Base-by-base conservation (phyloP, 495 filamentous ascomycete species). In the Talaromyces liani region DNA sequence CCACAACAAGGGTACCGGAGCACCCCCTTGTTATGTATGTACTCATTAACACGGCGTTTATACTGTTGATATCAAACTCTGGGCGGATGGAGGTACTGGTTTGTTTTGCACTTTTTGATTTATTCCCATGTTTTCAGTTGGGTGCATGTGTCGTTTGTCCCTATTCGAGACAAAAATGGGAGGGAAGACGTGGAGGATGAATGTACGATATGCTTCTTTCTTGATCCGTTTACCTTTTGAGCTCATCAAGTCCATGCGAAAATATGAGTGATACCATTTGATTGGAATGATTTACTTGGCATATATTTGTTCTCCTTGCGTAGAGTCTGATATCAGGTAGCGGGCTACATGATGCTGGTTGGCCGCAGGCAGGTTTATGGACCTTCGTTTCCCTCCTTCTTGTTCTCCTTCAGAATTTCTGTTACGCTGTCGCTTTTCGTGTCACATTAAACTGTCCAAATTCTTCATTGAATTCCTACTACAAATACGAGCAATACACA, bases 21-120 rank as follows among this genome's bases (percentile, higher is more conserved):
- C 45, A 29, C 51, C 1, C 24, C 51, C 20, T 55, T 7, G 14
- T 24, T 55, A 14, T 55, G 22, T 55, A 55, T 55, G 24, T 55
- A 55, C 51, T 29, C 51, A 55, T 55, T 55, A 14, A 55, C 51
- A 25, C 12, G 51, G 51, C 51, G 51, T 55, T 24, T 55, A 55
- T 27, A 55, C 12, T 55, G 20, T 55, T 49, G 45, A 49, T 49
- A 49, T 49, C 45, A 49, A 49, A 20, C 7, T 22, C 18, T 20
- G 45, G 45, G 45, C 45, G 45, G 45, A 49, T 18, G 16, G 45
- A 12, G 45, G 8, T 49, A 18, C 45, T 49, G 45, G 18, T 49
- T 45, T 49, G 45, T 49, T 49, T 49, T 20, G 14, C 41, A 6
- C 1, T 47, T 20, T 9, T 9, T 20, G 45, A 18, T 20, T 22